Evolutionary conservation across 441 rosid genomes (phyloP), one percentile per base, ranked within the genome.

Genomic region (Croton setiger): DNA sequence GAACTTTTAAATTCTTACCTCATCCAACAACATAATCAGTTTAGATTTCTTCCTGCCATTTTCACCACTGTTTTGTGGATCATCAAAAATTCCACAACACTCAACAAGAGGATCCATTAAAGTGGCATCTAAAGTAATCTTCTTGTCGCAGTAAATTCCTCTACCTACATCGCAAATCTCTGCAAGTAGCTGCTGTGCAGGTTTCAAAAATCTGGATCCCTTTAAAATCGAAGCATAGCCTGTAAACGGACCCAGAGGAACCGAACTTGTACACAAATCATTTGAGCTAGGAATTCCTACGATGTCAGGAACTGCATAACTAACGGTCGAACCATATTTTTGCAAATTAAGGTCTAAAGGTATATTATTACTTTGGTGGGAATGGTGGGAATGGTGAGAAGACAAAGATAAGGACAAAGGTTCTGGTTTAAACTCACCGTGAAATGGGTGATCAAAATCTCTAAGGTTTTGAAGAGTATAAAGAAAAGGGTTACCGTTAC

Each of bases 1-100:
- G 31, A 27, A 27, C 31, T 27, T 27, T 27, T 27, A 27, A 27
- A 27, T 27, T 27, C 65, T 67, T 80, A 93, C 97, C 98, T 91
- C 97, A 60, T 93, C 93, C 7, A 93, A 89, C 96, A 93, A 80
- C 48, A 91, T 85, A 58, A 93, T 82, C 36, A 93, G 86, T 75
- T 88, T 84, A 0, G 98, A 88, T 79, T 91, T 91, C 73, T 84
- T 86, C 76, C 91, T 78, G n/a, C 86, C 67, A 55, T 63, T 64
- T 31, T 91, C 90, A 65, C 79, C 80, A 67, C 70, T 63, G 59
- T 76, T 27, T 36, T 68, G 66, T 3, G 72, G 59, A 70, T 75
- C 85, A 18, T 79, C 84, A 37, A 63, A 60, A 5, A 74, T 71
- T 51, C 80, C 84, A 48, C 75, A 55, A 77, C 80, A 81, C 37